phyloP scores from a whole-genome alignment of 495 filamentous ascomycete genomes.

The Penicillium silybi region DNA sequence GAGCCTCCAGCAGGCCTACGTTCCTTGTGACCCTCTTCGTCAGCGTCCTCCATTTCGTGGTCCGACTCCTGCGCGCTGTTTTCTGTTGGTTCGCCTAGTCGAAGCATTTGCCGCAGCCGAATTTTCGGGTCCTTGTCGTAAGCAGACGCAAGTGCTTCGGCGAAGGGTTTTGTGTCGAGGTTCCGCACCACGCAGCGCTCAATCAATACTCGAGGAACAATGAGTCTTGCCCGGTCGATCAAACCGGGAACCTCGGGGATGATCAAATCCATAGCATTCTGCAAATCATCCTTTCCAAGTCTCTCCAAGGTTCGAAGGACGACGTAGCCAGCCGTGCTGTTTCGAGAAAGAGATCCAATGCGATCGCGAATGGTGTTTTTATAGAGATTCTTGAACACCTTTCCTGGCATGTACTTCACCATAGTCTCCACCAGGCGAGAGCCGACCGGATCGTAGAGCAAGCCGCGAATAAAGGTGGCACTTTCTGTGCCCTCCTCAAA shows the following conservation, averaged over 20 bases:
- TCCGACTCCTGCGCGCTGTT: slow-evolving; percentile 5
- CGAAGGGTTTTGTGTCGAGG: slow-evolving; percentile 57
- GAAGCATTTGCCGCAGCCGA: slow-evolving; percentile 55
- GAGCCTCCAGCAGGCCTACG: slow-evolving; percentile 6
- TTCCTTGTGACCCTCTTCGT: slow-evolving; percentile 30
- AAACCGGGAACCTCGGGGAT: slow-evolving; percentile 65
- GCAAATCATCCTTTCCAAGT: slow-evolving; percentile 77
- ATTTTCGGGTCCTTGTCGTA: slow-evolving; percentile 53
- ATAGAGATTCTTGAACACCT: slow-evolving; percentile 81
- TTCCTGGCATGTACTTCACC: slow-evolving; percentile 73
- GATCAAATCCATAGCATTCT: slow-evolving; percentile 62
- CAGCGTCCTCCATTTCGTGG: slow-evolving; percentile 29
- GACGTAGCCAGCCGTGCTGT: slow-evolving; percentile 84
- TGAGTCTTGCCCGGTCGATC: slow-evolving; percentile 67
- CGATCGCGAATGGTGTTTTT: slow-evolving; percentile 68
- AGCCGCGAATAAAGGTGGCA: slow-evolving; percentile 70
- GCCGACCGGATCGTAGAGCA: slow-evolving; percentile 85
- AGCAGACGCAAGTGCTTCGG: slow-evolving; percentile 54
- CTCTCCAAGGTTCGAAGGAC: slow-evolving; percentile 75
- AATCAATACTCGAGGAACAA: slow-evolving; percentile 74
- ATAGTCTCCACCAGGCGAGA: slow-evolving; percentile 86
- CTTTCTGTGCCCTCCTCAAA: slow-evolving; percentile 55
- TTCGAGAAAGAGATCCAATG: slow-evolving; percentile 73
- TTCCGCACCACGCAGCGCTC: slow-evolving; percentile 73
- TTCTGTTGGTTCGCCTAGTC: slow-evolving; percentile 37